Evolutionary conservation across 202 grass and related monocot species (phyloP), one percentile per base, ranked within the genome.

Genomic region (Brachypodium distachyon): DNA sequence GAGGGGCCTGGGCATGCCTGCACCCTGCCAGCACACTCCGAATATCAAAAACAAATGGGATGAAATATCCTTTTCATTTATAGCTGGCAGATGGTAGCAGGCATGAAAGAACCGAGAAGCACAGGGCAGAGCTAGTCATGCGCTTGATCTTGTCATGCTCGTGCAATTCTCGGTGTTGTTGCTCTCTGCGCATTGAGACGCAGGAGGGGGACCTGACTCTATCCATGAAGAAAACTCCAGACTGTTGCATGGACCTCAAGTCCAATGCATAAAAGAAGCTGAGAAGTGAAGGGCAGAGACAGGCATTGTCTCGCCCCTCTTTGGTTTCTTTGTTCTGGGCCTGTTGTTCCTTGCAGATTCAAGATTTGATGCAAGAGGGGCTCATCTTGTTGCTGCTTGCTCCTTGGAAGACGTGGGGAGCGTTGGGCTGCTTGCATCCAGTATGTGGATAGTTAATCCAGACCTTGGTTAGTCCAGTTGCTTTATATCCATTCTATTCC

Each of bases 1-100:
- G 73, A 90, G 96, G 89, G 92, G 92, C 85, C 87, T 53, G 92
- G 87, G 85, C 85, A 93, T 89, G 96, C 92, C 96, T 99, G 92
- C 85, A n/a, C 75, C 90, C 81, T 92, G 81, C 79, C 88, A 94
- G 88, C 83, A 38, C 7, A 2, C 10, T 22, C 47, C 13, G 1
- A 72, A 56, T 14, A 13, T 41, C 21, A 69, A 73, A 58, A 67
- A 64, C 46, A 77, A 60, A 67, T 77, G 14, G 62, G 81, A 61
- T 27, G 77, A 33, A 23, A 37, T 12, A 64, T 52, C 71, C 6
- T 19, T 71, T 61, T 71, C 25, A 80, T 72, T 86, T 67, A 27
- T 84, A 41, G 75, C 86, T 97, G 94, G 91, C 74, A 86, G 86
- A 85, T 76, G 55, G 77, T 84, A 70, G 86, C 88, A 90, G 91